These are phyloP conservation scores for Lentinula lateritia DNA, from an alignment of 768 basidiomycete species.

Conservation along the genomic window DNA sequence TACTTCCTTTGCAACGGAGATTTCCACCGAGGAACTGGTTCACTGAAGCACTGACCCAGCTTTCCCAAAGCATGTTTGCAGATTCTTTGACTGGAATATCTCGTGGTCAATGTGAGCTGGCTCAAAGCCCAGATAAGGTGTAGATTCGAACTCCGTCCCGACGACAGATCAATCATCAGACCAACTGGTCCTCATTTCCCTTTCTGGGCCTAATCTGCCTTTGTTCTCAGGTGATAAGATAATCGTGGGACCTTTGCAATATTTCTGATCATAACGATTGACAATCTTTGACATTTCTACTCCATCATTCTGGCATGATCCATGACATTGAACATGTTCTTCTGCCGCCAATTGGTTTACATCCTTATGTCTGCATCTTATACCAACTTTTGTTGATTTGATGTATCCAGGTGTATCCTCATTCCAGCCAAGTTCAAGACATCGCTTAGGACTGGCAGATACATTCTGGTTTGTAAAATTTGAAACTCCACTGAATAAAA, in stretches of 20 bases:
- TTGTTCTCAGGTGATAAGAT: not conserved
- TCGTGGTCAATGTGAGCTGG: not conserved
- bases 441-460: no score
- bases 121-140: not conserved
- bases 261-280: no score
- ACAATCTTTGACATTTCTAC: not conserved
- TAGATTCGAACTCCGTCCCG: slow-evolving; percentile 4
- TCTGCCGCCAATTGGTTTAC: no score
- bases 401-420: no score
- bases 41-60: not conserved
- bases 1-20: not conserved
- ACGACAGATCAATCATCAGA: not conserved
- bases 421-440: no score
- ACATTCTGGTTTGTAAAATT: no score
- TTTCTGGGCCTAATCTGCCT: not conserved
- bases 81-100: not conserved
- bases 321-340: no score
- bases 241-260: not conserved
- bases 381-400: no score
- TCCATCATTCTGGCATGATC: not conserved
- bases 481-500: no score
- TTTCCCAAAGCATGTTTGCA: not conserved
- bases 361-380: no score
- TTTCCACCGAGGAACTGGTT: not conserved
- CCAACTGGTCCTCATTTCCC: not conserved